Evolutionary conservation across 225 moss, liverwort and hornwort genomes (phyloP).

Genomic region (Antitrichia curtipendula): DNA sequence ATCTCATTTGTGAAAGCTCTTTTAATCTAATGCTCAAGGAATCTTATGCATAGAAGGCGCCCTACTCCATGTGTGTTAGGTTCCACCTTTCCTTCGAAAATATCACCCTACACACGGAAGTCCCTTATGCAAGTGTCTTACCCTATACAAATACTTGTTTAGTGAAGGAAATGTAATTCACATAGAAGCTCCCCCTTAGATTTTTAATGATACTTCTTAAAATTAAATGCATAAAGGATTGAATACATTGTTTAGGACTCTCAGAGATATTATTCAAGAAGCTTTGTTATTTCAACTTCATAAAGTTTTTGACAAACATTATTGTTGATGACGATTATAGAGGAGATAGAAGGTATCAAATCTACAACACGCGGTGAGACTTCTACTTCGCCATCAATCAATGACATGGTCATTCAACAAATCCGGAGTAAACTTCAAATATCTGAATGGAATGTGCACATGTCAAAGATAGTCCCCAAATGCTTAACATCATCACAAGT

Average conservation of each 20-base stretch:
- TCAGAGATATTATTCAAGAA: not conserved
- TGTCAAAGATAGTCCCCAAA: too few species aligned
- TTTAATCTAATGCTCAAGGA: fast-evolving
- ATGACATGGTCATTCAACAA: fast-evolving
- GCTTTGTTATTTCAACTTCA: too few species aligned
- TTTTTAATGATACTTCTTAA: not conserved
- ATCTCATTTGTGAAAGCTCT: not conserved
- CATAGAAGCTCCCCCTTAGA: not conserved
- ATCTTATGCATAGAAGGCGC: fast-evolving
- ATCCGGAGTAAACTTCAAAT: not conserved
- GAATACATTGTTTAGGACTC: too few species aligned
- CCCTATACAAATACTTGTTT: too few species aligned
- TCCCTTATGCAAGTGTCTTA: not conserved
- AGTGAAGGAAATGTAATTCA: too few species aligned
- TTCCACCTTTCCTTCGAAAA: fast-evolving
- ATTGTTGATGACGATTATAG: not conserved
- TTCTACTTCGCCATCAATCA: not conserved
- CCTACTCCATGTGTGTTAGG: fast-evolving
- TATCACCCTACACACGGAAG: fast-evolving
- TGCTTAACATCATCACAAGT: too few species aligned
- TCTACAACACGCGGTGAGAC: too few species aligned
- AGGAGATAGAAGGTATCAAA: not conserved
- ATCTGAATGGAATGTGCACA: not conserved
- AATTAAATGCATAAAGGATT: too few species aligned
- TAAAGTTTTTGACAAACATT: not conserved